Evolutionary conservation across 2,329 filamentous ascomycete species (phyloP), one percentile per base, ranked within the genome.

Genomic region (Botrytis squamosa): DNA sequence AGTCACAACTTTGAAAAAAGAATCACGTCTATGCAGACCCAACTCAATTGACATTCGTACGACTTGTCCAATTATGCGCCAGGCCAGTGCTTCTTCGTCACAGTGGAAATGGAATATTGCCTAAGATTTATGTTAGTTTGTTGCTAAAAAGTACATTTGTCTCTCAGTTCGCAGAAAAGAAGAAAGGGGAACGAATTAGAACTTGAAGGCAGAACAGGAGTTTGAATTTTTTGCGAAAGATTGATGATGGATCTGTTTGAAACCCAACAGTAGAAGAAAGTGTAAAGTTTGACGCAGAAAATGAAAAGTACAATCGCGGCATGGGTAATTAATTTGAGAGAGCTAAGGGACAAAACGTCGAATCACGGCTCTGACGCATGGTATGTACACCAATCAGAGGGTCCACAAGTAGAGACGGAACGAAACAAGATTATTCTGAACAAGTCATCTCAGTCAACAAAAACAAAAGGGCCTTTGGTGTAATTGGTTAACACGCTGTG

Each of bases 61-160:
- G 5, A 94, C 92, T 75, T 97, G 87, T 1, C 95, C 95, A 80
- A 97, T 95, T 63, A 96, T 87, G 20, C 95, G 89, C 91, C 95
- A 98, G 0, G 94, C 92, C 70, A 96, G 87, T 4, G 92, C 87
- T 81, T 98, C 95, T 76, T 97, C 93, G 78, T 95, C 94, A 57
- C 89, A 90, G 69, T 97, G 89, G 80, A 97, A 98, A 77, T 95
- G 88, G 82, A 94, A 98, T 75, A 90, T 91, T 69, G 88, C 88
- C 90, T 91, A 44, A 52, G 57, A 20, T 20, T 14, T 68, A n/a
- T 65, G 64, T 78, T 69, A 78, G 77, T 87, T 86, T 65, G 90
- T 77, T 71, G 85, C 86, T 52, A 14, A 25, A 1, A 36, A 10
- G 8, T 14, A 16, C 7, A 8, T 36, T 36, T 14, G 40, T 40